These are phyloP conservation scores for Podaxis sp. DNA, from an alignment of 768 basidiomycete genomes.

Conservation along the genomic window DNA sequence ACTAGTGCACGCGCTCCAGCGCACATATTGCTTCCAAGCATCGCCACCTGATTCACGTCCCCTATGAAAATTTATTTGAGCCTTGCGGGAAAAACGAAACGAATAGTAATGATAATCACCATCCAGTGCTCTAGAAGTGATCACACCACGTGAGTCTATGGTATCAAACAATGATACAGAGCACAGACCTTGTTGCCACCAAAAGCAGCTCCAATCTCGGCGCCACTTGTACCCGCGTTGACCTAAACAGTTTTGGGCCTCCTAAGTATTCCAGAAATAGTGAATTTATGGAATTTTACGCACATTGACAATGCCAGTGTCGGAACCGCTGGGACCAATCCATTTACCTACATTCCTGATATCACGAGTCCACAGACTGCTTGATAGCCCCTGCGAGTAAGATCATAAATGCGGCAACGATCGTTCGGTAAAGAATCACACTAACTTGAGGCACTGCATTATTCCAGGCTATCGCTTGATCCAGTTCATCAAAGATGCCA, in stretches of 20 bases:
- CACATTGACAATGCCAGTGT: constrained; percentile 92
- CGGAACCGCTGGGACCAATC: constrained; percentile 88
- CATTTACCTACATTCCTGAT: constrained; percentile 84
- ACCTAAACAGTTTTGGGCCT: constrained; percentile 32
- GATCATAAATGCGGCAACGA: constrained; percentile 13
- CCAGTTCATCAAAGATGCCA: constrained; percentile 81
- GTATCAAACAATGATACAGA: neutral
- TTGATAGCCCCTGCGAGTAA: constrained; percentile 68
- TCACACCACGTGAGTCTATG: constrained; percentile 9
- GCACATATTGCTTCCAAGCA: constrained; percentile 97
- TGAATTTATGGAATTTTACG: constrained; percentile 25
- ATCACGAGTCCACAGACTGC: constrained; percentile 88
- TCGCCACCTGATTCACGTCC: constrained; percentile 97
- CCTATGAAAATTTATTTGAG: constrained; percentile 42
- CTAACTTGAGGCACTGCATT: constrained; percentile 79
- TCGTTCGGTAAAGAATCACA: constrained; percentile 14
- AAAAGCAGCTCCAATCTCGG: constrained; percentile 77
- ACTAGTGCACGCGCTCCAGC: constrained; percentile 88
- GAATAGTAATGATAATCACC: constrained; percentile 42
- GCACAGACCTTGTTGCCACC: constrained; percentile 83
- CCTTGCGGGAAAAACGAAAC: constrained; percentile 8
- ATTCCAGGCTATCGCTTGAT: constrained; percentile 87
- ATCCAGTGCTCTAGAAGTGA: constrained; percentile 69
- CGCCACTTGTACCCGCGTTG: constrained; percentile 59
- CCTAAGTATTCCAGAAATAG: constrained; percentile 16